Conservation (phyloP, 2,329 filamentous ascomycete genomes). For the Botrytis pseudocinerea region DNA sequence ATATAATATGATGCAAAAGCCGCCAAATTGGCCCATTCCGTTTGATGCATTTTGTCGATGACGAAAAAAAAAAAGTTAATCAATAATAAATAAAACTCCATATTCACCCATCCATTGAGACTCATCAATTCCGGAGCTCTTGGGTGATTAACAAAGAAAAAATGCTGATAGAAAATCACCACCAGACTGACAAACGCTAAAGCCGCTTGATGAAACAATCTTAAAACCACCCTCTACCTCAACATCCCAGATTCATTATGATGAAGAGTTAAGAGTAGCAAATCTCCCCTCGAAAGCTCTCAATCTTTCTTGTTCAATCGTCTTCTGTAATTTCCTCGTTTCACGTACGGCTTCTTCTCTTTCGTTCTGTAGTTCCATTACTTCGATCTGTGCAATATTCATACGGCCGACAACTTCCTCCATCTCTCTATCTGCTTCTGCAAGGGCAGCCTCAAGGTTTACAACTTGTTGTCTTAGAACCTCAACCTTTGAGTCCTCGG, state of each 20-base stretch:
- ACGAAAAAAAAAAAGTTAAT: neutral
- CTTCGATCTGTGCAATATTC: constrained; percentile 81
- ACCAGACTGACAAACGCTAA: constrained; percentile 19
- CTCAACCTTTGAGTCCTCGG: constrained; percentile 72
- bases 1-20: constrained; percentile 5
- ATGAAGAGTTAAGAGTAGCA: constrained; percentile 34
- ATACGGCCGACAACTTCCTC: constrained; percentile 79
- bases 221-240: constrained; percentile 8
- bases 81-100: constrained; percentile 16
- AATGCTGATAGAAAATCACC: neutral
- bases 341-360: constrained; percentile 72
- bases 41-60: constrained; percentile 14
- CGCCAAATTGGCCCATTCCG: neutral
- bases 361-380: constrained; percentile 74
- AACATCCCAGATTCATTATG: constrained; percentile 1
- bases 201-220: constrained; percentile 21
- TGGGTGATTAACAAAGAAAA: constrained; percentile 2
- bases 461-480: constrained; percentile 74
- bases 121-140: constrained; percentile 4
- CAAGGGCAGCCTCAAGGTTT: constrained; percentile 80
- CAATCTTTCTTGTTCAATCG: constrained; percentile 53
- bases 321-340: constrained; percentile 67
- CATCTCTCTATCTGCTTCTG: constrained; percentile 78
- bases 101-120: constrained; percentile 3
- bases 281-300: constrained; percentile 38